Conservation (phyloP, 2,329 filamentous ascomycete species). For the Fusarium acutatum region DNA sequence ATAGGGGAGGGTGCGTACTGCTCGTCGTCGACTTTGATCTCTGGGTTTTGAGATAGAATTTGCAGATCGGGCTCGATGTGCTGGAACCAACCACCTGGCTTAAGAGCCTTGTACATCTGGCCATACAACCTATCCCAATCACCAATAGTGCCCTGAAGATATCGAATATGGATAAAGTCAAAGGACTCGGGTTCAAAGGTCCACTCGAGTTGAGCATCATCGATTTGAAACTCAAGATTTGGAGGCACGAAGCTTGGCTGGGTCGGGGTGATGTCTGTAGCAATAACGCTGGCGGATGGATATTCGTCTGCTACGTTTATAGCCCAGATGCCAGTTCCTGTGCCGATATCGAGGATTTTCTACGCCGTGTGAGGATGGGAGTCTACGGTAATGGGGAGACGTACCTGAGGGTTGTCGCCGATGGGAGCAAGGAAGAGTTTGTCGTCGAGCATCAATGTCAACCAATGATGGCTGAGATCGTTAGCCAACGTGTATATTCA, state of each 20-base stretch:
- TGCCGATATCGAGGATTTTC: constrained; percentile 34
- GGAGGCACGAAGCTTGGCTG: constrained; percentile 43
- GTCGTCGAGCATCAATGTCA: constrained; percentile 31
- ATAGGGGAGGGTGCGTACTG: neutral
- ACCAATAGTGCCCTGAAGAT: constrained; percentile 40
- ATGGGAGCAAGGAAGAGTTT: constrained; percentile 34
- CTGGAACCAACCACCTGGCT: constrained; percentile 40
- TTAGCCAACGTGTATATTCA: fast-evolving
- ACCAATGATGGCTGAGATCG: constrained; percentile 29
- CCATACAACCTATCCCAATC: constrained; percentile 42
- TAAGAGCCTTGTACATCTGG: constrained; percentile 28
- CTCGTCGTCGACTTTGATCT: constrained; percentile 6
- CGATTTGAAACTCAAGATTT: constrained; percentile 50
- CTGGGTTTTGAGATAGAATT: constrained; percentile 25
- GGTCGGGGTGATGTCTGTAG: constrained; percentile 31
- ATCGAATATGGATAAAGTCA: constrained; percentile 47
- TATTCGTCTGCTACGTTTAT: constrained; percentile 37
- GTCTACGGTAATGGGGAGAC: fast-evolving
- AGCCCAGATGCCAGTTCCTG: constrained; percentile 37
- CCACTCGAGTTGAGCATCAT: constrained; percentile 54
- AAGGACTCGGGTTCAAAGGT: constrained; percentile 44
- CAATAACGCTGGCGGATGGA: constrained; percentile 32
- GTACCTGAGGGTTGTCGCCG: constrained; percentile 27
- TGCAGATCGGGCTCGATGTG: constrained; percentile 39
- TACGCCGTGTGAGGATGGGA: neutral